Evolutionary conservation across 106 monocot genomes (phyloP), one percentile per base, ranked within the genome.

Genomic region (Phalaenopsis equestris): DNA sequence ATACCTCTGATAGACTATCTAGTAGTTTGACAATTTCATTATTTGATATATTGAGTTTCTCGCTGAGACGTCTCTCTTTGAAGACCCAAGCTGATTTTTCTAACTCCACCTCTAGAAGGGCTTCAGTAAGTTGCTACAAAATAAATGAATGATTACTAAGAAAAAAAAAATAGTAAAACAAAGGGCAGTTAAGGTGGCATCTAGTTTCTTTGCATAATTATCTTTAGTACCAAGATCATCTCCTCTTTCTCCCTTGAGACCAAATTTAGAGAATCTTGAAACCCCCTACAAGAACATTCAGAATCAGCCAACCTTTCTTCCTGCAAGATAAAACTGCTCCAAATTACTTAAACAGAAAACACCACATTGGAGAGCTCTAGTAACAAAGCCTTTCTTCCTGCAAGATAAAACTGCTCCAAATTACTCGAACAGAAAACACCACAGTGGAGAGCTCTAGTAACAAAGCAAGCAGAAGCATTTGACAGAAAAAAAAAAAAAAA

Each of bases 51-150:
- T 87, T 82, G 23, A 87, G 6, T 81, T 76, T 87, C 30, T 90
- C 88, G 36, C 83, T 42, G 4, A 84, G 81, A 81, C 76, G 78
- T 79, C 88, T 92, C 81, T 94, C 94, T 67, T 85, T 89, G 24
- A 75, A 65, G 52, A 68, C 67, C 83, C 87, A 90, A 55, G 36
- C 82, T 79, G 90, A 89, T 58, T 92, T 98, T 88, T 90, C 87
- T 45, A 85, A 81, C 81, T 98, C 97, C 82, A 87, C 78, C 80
- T 94, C 94, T 76, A 94, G 83, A 85, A 98, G 89, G 41, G 89
- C 89, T 83, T 92, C 92, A 37, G 92, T 87, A 78, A 97, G 91
- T 94, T 97, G 87, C 97, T 97, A 87, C 67, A 85, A 5, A 70
- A 70, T 70, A 39, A 10, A 38, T 14, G 12, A 70, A 37, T 39